These are phyloP conservation scores for Cornus florida DNA, from an alignment of 148 eudicot species.

Conservation along the genomic window DNA sequence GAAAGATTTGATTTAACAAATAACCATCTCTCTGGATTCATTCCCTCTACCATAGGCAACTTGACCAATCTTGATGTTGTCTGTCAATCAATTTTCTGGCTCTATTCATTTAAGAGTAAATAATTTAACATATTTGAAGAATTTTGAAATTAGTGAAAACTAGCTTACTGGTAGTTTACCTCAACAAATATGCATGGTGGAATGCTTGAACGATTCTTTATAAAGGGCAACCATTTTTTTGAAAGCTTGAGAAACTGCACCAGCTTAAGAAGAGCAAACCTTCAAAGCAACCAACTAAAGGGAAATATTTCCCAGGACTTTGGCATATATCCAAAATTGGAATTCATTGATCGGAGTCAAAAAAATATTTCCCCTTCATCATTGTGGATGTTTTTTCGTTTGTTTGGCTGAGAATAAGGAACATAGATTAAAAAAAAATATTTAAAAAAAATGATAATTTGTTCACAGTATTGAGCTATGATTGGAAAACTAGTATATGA, in stretches of 20 bases:
- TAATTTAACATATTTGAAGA: background rate
- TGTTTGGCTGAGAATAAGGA: no score
- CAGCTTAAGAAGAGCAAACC: no score
- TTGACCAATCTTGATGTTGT: background rate
- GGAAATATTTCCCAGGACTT: background rate
- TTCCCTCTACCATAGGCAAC: background rate
- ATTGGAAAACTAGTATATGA: conserved; percentile 23
- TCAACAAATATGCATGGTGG: background rate
- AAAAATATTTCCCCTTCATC: background rate
- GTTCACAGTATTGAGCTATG: conserved; percentile 21
- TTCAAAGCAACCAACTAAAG: no score
- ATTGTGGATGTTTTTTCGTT: no score
- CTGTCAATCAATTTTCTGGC: no score
- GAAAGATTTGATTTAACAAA: no score
- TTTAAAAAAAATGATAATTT: no score
- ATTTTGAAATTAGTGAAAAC: background rate
- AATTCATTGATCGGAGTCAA: conserved; percentile 1
- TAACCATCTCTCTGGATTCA: background rate
- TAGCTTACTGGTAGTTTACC: background rate
- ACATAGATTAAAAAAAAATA: no score
- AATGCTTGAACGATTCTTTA: background rate
- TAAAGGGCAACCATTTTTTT: background rate
- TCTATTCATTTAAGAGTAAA: no score
- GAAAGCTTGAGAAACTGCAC: background rate
- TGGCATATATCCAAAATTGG: conserved; percentile 7